phyloP scores from a whole-genome alignment of 2,329 filamentous ascomycete genomes.

The Didymella sp. region DNA sequence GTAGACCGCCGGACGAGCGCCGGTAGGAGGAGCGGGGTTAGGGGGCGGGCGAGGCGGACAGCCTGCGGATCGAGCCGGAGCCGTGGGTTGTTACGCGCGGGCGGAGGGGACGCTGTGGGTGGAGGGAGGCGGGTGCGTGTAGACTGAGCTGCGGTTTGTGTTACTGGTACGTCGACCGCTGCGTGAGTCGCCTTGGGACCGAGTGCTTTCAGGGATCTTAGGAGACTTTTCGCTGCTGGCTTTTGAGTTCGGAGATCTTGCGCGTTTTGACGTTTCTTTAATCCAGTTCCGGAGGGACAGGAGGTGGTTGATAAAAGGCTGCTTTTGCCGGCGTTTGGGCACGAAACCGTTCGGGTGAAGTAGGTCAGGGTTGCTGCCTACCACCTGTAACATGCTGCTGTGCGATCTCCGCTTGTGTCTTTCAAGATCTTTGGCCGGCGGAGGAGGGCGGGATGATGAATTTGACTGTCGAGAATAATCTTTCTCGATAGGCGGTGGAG shows the following conservation, averaged over 20 bases:
- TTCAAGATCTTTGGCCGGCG: slow-evolving; percentile 78
- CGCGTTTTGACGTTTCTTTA: slow-evolving; percentile 62
- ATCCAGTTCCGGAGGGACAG: slow-evolving; percentile 76
- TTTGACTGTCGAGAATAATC: slow-evolving; percentile 77
- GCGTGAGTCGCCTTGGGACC: slow-evolving; percentile 15
- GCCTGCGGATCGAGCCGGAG: slow-evolving; percentile 57
- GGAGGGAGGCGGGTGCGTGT: slow-evolving; percentile 43
- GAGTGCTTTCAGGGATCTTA: slow-evolving; percentile 32
- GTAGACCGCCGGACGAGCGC: slow-evolving; percentile 79
- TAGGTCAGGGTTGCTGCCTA: slow-evolving; percentile 72
- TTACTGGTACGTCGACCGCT: slow-evolving; percentile 45
- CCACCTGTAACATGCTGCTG: slow-evolving; percentile 85
- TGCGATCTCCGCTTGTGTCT: slow-evolving; percentile 69
- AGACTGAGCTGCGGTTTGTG: slow-evolving; percentile 44
- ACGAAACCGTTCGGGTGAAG: slow-evolving; percentile 64
- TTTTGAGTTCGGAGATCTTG: slow-evolving; percentile 46
- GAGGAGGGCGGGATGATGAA: slow-evolving; percentile 79
- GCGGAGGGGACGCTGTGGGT: slow-evolving; percentile 34
- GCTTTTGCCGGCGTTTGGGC: slow-evolving; percentile 64
- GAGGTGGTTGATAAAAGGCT: slow-evolving; percentile 71
- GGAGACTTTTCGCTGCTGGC: slow-evolving; percentile 45
- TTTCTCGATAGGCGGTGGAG: slow-evolving; percentile 79
- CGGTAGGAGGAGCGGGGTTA: slow-evolving; percentile 90
- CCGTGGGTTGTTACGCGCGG: slow-evolving; percentile 55
- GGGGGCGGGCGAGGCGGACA: slow-evolving; percentile 85